These are phyloP conservation scores for Melampsora americana DNA, from an alignment of 1,284 basidiomycete species.

Conservation along the genomic window DNA sequence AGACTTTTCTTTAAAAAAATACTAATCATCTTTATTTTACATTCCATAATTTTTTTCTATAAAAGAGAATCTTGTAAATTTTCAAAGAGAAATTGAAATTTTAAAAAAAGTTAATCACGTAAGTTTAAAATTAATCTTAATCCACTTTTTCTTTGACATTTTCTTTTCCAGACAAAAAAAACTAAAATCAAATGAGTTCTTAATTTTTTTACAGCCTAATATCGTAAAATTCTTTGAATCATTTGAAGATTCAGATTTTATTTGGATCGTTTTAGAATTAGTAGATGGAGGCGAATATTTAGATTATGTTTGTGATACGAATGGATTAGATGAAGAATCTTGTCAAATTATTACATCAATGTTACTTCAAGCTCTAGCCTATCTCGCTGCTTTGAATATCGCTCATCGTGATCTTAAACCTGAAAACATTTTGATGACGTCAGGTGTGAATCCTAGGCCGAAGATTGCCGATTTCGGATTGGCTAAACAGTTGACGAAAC, in stretches of 20 bases:
- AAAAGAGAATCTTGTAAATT: conserved; percentile 7
- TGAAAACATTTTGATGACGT: conserved; percentile 2
- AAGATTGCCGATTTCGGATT: conserved; percentile 10
- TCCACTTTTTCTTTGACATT: no score
- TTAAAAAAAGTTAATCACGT: neutral
- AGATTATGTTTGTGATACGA: conserved; percentile 8
- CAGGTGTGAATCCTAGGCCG: neutral
- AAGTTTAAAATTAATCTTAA: neutral
- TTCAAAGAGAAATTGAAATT: neutral
- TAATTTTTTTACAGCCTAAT: neutral
- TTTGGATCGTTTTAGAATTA: conserved; percentile 12
- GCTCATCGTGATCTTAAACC: conserved; percentile 15
- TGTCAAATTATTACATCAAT: neutral
- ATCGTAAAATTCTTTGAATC: conserved; percentile 7
- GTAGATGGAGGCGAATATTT: conserved; percentile 5
- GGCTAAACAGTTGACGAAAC: neutral
- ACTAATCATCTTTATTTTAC: no score
- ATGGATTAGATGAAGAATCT: conserved; percentile 8
- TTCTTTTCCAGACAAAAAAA: no score
- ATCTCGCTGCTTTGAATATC: neutral
- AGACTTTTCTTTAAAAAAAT: no score
- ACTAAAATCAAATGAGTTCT: neutral
- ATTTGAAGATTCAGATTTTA: neutral
- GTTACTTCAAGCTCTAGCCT: neutral
- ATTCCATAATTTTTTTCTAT: no score